Percentiles rank a stretch among this genome's conserved stretches.
phyloP scores from a whole-genome alignment of 2,329 filamentous ascomycete species.

The Clarireedia sp. region DNA sequence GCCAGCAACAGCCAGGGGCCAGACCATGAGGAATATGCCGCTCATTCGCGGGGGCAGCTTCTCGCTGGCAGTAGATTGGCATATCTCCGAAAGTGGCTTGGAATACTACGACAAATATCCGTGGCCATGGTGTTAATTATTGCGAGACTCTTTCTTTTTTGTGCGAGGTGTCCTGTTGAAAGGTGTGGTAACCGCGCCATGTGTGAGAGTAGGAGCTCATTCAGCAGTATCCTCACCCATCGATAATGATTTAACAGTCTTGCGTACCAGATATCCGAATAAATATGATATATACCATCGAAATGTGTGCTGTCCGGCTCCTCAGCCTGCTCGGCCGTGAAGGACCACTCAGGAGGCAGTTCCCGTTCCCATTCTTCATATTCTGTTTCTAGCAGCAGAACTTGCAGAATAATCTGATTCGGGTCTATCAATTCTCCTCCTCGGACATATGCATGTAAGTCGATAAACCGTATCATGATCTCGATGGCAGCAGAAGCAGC shows the following conservation, averaged over 20 bases:
- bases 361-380: conserved; percentile 16
- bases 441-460: conserved; percentile 13
- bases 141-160: conserved; percentile 10
- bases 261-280: conserved; percentile 20
- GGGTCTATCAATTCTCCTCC: conserved; percentile 4
- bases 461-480: conserved; percentile 13
- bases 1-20: conserved; percentile 18
- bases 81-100: conserved; percentile 11
- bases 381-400: conserved; percentile 14
- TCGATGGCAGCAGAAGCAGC: background rate
- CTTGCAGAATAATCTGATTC: conserved; percentile 7
- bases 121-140: conserved; percentile 16
- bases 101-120: conserved; percentile 21
- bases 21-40: conserved; percentile 18
- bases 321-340: background rate
- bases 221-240: conserved; percentile 20
- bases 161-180: conserved; percentile 11
- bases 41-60: conserved; percentile 12
- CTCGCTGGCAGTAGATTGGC: background rate
- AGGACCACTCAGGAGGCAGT: conserved; percentile 18
- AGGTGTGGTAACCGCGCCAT: conserved; percentile 7
- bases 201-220: conserved; percentile 18
- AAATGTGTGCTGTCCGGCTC: conserved; percentile 9
- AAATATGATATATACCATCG: conserved; percentile 14
- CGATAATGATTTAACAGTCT: conserved; percentile 22